These are phyloP conservation scores for Schwanniomyces etchellsii DNA, from an alignment of 1,139 yeast species.

Conservation along the genomic window DNA sequence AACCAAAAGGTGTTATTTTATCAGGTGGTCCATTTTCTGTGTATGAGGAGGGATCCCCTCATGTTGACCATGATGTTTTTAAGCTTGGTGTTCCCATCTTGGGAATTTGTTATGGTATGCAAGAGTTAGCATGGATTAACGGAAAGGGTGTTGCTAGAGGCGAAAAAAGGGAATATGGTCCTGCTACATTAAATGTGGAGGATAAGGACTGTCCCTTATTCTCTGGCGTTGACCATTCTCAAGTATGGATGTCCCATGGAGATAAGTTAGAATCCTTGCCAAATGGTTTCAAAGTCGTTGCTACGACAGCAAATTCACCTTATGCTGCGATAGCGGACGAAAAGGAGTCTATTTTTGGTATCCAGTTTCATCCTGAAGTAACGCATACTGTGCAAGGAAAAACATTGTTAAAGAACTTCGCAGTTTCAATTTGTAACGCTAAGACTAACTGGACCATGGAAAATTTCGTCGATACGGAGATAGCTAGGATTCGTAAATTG, in stretches of 20 bases:
- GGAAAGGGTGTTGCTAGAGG: conserved; percentile 96
- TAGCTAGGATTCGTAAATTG: conserved; percentile 78
- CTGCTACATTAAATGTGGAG: conserved; percentile 78
- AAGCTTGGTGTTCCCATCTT: conserved; percentile 87
- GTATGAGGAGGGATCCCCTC: conserved; percentile 92
- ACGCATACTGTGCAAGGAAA: conserved; percentile 94
- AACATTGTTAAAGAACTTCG: conserved; percentile 81
- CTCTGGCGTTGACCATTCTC: conserved; percentile 84
- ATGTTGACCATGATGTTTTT: conserved; percentile 92
- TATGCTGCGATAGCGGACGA: conserved; percentile 87
- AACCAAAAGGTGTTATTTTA: conserved; percentile 91
- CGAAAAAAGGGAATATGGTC: conserved; percentile 97
- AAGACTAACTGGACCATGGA: conserved; percentile 95
- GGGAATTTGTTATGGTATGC: conserved; percentile 99
- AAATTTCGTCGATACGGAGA: conserved; percentile 94
- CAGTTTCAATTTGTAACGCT: conserved; percentile 84
- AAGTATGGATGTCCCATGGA: conserved; percentile 99
- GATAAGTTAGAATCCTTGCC: conserved; percentile 93
- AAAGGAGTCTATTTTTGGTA: conserved; percentile 74
- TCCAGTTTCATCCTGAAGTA: conserved; percentile 99
- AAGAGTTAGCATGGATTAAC: conserved; percentile 97
- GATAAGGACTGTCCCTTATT: conserved; percentile 69
- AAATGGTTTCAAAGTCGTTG: conserved; percentile 81
- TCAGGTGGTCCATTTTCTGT: conserved; percentile 99
- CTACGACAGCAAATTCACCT: conserved; percentile 91